A percentile compares a stretch with the other conserved stretches of the same genome.
These are phyloP conservation scores for Pseudozyma tsukubaensis DNA, from an alignment of 1,284 basidiomycete species.

Conservation along the genomic window DNA sequence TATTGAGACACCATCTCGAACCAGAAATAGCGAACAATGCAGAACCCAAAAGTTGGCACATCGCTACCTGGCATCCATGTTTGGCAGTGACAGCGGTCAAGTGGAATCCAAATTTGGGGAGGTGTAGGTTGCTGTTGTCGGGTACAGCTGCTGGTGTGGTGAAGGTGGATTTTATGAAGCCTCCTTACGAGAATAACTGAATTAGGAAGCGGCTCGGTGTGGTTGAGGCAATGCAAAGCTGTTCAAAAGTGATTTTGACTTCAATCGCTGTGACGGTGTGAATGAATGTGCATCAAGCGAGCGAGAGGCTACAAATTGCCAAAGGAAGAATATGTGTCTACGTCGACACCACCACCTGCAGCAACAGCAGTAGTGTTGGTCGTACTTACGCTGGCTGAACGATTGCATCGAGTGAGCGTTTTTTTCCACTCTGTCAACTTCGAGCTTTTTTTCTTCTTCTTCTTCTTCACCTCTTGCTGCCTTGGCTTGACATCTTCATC, in stretches of 20 bases:
- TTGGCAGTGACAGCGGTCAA: conserved; percentile 24
- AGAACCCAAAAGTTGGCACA: conserved; percentile 18
- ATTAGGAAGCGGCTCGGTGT: too few relatives aligned
- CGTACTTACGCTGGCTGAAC: background rate
- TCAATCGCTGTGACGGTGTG: too few relatives aligned
- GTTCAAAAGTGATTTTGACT: too few relatives aligned
- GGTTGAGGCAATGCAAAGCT: background rate
- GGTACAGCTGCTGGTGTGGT: conserved; percentile 28
- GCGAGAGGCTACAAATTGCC: conserved; percentile 1
- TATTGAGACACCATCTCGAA: conserved; percentile 8
- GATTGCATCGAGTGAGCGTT: background rate
- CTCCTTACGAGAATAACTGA: conserved; percentile 19
- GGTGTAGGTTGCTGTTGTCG: conserved; percentile 19
- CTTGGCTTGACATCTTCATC: background rate
- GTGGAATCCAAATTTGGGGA: conserved; percentile 39
- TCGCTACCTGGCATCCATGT: conserved; percentile 19
- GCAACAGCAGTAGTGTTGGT: background rate
- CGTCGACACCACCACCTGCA: background rate
- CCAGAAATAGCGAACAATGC: conserved; percentile 16
- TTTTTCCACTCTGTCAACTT: background rate
- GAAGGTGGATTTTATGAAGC: conserved; percentile 27
- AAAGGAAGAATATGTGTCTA: background rate
- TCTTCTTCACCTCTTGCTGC: background rate
- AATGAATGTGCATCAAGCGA: background rate
- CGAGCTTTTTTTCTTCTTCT: background rate